Conservation (phyloP, 1,284 basidiomycete species). For the Acaromyces ingoldii region DNA sequence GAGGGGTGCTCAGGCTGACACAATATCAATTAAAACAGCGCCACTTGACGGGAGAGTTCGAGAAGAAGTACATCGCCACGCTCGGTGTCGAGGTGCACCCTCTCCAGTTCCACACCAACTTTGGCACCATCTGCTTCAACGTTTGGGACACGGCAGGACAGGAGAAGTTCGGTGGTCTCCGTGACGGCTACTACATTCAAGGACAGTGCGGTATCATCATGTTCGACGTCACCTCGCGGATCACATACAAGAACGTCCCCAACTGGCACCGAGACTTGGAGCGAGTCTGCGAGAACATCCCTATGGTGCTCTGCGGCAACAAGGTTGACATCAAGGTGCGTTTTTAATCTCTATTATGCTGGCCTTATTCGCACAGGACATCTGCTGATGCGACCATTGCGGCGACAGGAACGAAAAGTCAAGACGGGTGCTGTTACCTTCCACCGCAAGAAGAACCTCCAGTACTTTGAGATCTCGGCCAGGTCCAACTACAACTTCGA, state of each 20-base stretch:
- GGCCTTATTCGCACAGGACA: slow-evolving; percentile 28
- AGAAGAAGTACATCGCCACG: slow-evolving; percentile 99
- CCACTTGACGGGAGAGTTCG: slow-evolving; percentile 96
- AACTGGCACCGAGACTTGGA: slow-evolving; percentile 99
- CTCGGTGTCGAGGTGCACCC: slow-evolving; percentile 99
- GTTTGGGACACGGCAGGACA: slow-evolving; percentile 99
- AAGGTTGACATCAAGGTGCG: slow-evolving; percentile 97
- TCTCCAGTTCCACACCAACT: slow-evolving; percentile 92
- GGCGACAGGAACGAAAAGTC: slow-evolving; percentile 88
- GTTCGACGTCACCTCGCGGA: slow-evolving; percentile 99
- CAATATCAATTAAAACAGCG: too few relatives aligned
- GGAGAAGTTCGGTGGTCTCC: slow-evolving; percentile 76
- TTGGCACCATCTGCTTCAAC: slow-evolving; percentile 98
- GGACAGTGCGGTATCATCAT: slow-evolving; percentile 99
- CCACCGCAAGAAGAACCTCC: slow-evolving; percentile 99
- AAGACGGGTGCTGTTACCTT: slow-evolving; percentile 98
- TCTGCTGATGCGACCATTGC: neutral
- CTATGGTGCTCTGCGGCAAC: slow-evolving; percentile 98
- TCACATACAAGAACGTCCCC: slow-evolving; percentile 99
- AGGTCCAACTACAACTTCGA: slow-evolving; percentile 99
- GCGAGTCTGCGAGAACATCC: slow-evolving; percentile 98
- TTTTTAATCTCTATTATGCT: slow-evolving; percentile 44
- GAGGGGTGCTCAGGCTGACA: too few relatives aligned
- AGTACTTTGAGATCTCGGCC: slow-evolving; percentile 99
- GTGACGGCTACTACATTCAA: slow-evolving; percentile 50